phyloP scores from a whole-genome alignment of 2,329 filamentous ascomycete genomes.

The Trichoderma guizhouense region DNA sequence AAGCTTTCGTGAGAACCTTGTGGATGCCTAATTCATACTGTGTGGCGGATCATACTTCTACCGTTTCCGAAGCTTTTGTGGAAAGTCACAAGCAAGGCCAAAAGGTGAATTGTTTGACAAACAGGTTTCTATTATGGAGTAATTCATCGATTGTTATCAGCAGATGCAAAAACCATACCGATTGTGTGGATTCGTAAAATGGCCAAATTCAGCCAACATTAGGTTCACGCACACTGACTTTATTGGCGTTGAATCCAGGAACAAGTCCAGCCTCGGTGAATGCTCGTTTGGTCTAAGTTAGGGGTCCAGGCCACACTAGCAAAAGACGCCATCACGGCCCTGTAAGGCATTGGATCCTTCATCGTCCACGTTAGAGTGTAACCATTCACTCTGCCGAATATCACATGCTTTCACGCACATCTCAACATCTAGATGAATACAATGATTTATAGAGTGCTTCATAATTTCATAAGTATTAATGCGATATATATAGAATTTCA shows the following conservation, averaged over 20 bases:
- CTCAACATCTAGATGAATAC: neutral
- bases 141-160: neutral
- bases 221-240: neutral
- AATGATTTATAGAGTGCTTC: neutral
- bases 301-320: neutral
- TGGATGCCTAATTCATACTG: slow-evolving; percentile 14
- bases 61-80: neutral
- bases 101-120: too few species aligned
- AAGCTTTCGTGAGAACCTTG: neutral
- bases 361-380: neutral
- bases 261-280: neutral
- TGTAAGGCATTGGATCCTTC: neutral
- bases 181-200: neutral
- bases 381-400: neutral
- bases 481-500: neutral
- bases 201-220: neutral
- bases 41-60: slow-evolving; percentile 8
- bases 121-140: neutral
- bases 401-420: neutral
- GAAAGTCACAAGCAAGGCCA: neutral
- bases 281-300: neutral
- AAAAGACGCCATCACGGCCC: neutral
- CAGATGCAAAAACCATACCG: accelerated
- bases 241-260: neutral
- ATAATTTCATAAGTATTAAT: neutral